Evolutionary conservation across 176 grass and related monocot species (phyloP), one percentile per base, ranked within the genome.

Genomic region (Eragrostis curvula): DNA sequence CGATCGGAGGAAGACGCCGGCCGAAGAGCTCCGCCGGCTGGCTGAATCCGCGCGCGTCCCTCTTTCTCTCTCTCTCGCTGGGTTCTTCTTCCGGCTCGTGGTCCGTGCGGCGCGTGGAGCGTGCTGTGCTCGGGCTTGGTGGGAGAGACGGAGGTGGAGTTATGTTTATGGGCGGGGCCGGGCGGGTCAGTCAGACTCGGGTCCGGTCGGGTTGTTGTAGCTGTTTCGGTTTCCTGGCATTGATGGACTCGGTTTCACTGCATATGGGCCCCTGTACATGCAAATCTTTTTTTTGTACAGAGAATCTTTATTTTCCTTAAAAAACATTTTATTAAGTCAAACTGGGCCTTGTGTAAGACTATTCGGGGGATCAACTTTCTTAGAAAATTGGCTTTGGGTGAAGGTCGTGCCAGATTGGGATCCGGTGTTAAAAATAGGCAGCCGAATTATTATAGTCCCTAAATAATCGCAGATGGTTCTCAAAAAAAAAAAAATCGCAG

Each of bases 181-280:
- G 48, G 15, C 29, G 5, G 81, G 42, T 81, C 10, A 4, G 57
- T 27, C 20, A 6, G 52, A 7, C 21, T 2, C 60, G 41, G 43
- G 53, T 41, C 80, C 7, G 51, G 42, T 72, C 17, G 55, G 60
- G 75, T 88, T 83, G 74, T 71, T 77, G 82, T 36, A 85, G 65
- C 71, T 21, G 77, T 85, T 81, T 68, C 23, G 80, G 80, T 68
- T 36, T 17, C 82, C 55, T 73, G 66, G 50, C 65, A 58, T 58
- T 44, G 1, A 70, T 70, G 66, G 62, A 17, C 47, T 40, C 32
- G 32, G 32, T 36, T 36, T 36, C 32, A 36, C 27, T 36, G 29
- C 17, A 17, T 29, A 20, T 77, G 74, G 77, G 77, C 46, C 46
- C 0, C 0, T 9, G 24, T 2, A 15, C 12, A 40, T 13, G 21